phyloP scores from a whole-genome alignment of 441 rosid species.

The Syzygium syzygioides region DNA sequence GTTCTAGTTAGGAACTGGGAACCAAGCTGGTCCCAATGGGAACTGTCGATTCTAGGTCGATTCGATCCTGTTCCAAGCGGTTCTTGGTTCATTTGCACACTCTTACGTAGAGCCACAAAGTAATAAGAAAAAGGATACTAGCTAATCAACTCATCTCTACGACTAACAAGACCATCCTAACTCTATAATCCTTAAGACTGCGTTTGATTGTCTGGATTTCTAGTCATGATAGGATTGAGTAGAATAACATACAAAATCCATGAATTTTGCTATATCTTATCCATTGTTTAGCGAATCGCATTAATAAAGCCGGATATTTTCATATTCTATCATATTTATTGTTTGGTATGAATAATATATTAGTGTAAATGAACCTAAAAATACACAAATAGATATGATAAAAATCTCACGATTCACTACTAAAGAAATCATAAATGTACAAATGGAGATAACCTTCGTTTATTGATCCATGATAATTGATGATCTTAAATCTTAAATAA shows the following conservation, averaged over 20 bases:
- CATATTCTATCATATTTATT: not conserved
- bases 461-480: not conserved
- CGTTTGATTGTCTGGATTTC: not conserved
- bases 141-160: not conserved
- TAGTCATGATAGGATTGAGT: not conserved
- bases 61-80: accelerated
- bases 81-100: too few relatives aligned
- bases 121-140: not conserved
- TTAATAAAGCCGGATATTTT: not conserved
- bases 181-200: not conserved
- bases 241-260: not conserved
- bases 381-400: not conserved
- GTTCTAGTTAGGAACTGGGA: too few relatives aligned
- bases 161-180: not conserved
- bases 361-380: not conserved
- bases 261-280: not conserved
- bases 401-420: not conserved
- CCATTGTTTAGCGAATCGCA: accelerated
- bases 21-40: accelerated
- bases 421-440: not conserved
- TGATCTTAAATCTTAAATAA: not conserved
- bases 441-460: not conserved
- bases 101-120: not conserved
- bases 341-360: not conserved
- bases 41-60: too few relatives aligned